Conservation (phyloP, 139 green algal genomes). For the Chlorella ohadii region DNA sequence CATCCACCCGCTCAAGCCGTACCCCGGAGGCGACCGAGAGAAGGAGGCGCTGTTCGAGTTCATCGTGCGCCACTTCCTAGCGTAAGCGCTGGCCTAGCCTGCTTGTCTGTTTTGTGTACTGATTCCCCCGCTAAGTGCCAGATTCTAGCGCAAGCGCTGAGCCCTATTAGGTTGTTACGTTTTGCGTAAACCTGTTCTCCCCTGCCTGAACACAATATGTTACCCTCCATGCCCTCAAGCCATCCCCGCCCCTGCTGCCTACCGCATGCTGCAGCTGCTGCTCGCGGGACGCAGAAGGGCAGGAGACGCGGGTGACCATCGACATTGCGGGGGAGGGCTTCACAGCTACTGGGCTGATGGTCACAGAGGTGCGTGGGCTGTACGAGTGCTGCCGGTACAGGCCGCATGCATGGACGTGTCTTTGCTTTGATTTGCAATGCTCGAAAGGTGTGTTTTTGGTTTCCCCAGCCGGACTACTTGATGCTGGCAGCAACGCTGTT, state of each 20-base stretch:
- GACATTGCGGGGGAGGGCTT: conserved; percentile 66
- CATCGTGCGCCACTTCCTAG: conserved; percentile 94
- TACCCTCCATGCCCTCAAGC: too few species aligned
- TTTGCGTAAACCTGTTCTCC: too few species aligned
- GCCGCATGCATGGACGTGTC: too few species aligned
- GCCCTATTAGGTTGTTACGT: too few species aligned
- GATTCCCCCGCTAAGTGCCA: too few species aligned
- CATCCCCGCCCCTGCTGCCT: background rate
- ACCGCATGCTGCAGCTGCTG: conserved; percentile 60
- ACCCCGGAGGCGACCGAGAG: conserved; percentile 47
- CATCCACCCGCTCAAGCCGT: conserved; percentile 91
- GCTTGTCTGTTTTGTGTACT: background rate
- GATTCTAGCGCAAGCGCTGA: too few species aligned
- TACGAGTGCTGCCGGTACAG: too few species aligned
- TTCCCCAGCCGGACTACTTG: too few species aligned
- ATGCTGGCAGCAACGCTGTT: too few species aligned
- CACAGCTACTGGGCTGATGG: conserved; percentile 85
- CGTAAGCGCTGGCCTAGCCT: conserved; percentile 44
- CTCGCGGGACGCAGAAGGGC: conserved; percentile 87
- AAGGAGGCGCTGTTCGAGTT: conserved; percentile 96
- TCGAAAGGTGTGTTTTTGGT: too few species aligned
- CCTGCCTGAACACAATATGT: too few species aligned
- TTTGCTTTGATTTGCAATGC: too few species aligned
- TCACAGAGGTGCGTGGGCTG: conserved; percentile 55
- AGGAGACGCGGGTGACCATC: conserved; percentile 83